These are phyloP conservation scores for Xanthoconium separans DNA, from an alignment of 1,284 basidiomycete genomes.

Conservation along the genomic window DNA sequence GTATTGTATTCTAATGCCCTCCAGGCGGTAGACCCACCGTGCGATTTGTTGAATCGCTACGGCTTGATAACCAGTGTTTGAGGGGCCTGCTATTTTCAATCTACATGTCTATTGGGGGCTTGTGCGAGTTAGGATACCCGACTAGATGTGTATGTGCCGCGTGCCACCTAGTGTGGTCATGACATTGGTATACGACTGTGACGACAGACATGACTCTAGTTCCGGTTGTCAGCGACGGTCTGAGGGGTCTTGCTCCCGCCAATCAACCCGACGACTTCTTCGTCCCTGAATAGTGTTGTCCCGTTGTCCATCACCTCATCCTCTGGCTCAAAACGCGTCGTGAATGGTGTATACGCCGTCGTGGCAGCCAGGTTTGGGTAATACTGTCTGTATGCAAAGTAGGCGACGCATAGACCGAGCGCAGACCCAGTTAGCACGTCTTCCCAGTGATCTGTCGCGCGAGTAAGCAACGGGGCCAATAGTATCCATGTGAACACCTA, in stretches of 20 bases:
- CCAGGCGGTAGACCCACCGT: no score
- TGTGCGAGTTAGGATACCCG: no score
- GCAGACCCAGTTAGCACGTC: slow-evolving; percentile 54
- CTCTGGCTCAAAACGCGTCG: slow-evolving; percentile 36
- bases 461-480: background rate
- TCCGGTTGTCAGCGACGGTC: background rate
- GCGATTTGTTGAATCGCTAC: no score
- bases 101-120: no score
- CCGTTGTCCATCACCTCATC: background rate
- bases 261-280: slow-evolving; percentile 39
- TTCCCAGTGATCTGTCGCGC: slow-evolving; percentile 47
- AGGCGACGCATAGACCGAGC: slow-evolving; percentile 49
- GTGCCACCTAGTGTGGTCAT: no score
- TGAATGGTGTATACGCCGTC: slow-evolving; percentile 46
- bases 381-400: slow-evolving; percentile 49
- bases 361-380: slow-evolving; percentile 36
- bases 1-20: no score
- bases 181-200: no score
- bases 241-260: slow-evolving; percentile 13
- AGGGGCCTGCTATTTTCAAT: no score
- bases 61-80: no score
- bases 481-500: slow-evolving; percentile 31
- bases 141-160: no score
- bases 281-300: slow-evolving; percentile 18
- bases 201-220: no score